Conservation (phyloP, 169 alveolate species). For the Amoebophrya sp. region DNA sequence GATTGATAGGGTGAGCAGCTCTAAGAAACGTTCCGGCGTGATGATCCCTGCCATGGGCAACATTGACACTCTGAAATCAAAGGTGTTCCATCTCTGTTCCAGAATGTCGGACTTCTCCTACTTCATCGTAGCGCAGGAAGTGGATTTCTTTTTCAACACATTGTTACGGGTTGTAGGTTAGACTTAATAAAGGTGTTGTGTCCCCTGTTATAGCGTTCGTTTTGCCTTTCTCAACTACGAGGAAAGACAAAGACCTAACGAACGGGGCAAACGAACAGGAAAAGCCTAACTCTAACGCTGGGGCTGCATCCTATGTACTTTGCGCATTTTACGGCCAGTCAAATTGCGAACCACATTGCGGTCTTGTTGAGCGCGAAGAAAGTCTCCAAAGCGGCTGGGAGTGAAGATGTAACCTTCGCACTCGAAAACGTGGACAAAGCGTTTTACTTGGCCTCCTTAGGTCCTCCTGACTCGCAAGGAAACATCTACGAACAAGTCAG, state of each 20-base stretch:
- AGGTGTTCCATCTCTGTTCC: conserved; percentile 1
- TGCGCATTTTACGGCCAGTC: conserved; percentile 29
- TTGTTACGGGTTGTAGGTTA: too few relatives aligned
- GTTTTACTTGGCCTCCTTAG: conserved; percentile 16
- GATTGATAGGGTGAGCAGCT: too few relatives aligned
- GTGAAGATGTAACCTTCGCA: conserved; percentile 7
- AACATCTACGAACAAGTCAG: not conserved
- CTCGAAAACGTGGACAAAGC: conserved; percentile 14
- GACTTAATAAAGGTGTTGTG: too few relatives aligned
- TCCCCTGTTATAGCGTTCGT: too few relatives aligned
- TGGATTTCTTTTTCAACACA: conserved; percentile 25
- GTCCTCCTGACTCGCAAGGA: not conserved
- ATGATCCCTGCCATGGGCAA: not conserved
- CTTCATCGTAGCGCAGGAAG: conserved; percentile 12
- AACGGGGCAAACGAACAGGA: not conserved
- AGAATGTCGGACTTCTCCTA: not conserved
- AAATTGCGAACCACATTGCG: conserved; percentile 34
- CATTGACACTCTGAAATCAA: not conserved
- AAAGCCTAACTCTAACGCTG: not conserved
- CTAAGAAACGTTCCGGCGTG: too few relatives aligned
- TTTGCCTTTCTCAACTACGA: too few relatives aligned
- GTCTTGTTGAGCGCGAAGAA: conserved; percentile 14
- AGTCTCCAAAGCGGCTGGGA: conserved; percentile 26
- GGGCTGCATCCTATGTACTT: conserved; percentile 35
- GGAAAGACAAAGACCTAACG: too few relatives aligned